Conservation (phyloP, 2,329 filamentous ascomycete genomes). For the Botryotinia globosa region DNA sequence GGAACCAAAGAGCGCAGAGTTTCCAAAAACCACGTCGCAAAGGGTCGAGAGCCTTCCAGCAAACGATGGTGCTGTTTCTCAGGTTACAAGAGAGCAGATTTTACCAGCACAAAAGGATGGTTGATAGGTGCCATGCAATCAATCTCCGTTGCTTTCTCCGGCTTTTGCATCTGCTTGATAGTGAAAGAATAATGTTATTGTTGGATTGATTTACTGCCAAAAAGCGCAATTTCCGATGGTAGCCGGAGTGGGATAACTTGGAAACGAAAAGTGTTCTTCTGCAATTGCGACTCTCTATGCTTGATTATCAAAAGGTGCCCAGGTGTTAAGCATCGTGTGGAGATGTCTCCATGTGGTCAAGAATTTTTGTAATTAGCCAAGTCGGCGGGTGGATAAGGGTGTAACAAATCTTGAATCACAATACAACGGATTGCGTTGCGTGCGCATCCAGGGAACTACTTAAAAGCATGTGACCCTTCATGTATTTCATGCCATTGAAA, state of each 20-base stretch:
- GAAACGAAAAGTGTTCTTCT: background rate
- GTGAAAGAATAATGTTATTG: background rate
- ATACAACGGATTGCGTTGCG: background rate
- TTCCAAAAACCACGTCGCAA: slow-evolving; percentile 30
- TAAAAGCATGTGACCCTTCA: background rate
- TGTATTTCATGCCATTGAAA: background rate
- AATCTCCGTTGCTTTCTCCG: background rate
- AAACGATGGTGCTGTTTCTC: slow-evolving; percentile 23
- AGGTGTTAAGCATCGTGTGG: background rate
- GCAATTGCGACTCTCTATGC: background rate
- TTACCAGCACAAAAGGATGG: background rate
- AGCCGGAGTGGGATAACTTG: background rate
- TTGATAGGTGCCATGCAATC: background rate
- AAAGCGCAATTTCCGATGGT: background rate
- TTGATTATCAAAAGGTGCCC: background rate
- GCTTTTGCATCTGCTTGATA: background rate
- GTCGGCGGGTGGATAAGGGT: background rate
- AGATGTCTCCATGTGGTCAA: background rate
- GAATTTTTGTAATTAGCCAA: background rate
- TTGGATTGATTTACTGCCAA: background rate
- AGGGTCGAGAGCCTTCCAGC: slow-evolving; percentile 26
- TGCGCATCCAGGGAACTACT: background rate
- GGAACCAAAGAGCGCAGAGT: slow-evolving; percentile 24
- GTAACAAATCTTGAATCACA: background rate
- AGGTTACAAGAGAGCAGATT: background rate